These are phyloP conservation scores for Trichoderma citrinoviride DNA, from an alignment of 2,329 filamentous ascomycete species.

Conservation along the genomic window DNA sequence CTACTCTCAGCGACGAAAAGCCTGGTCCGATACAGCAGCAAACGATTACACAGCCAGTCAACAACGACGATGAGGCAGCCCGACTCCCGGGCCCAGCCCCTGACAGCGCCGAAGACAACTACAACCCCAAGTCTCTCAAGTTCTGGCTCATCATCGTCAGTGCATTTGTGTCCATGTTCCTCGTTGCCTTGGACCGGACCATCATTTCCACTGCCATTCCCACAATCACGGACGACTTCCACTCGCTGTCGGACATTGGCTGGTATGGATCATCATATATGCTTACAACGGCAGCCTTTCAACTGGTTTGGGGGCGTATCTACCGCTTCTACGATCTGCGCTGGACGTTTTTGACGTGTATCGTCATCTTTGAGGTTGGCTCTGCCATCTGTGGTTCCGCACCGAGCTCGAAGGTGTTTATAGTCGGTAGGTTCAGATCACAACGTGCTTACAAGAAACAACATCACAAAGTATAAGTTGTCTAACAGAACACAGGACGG, in stretches of 20 bases:
- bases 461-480: neutral
- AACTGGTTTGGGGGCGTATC: conserved; percentile 53
- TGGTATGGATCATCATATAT: conserved; percentile 64
- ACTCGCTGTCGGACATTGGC: conserved; percentile 58
- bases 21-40: neutral
- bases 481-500: conserved; percentile 30
- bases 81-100: conserved; percentile 23
- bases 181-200: conserved; percentile 57
- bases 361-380: conserved; percentile 54
- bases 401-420: conserved; percentile 52
- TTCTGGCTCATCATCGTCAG: conserved; percentile 57
- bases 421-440: conserved; percentile 44
- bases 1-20: neutral
- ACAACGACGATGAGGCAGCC: conserved; percentile 25
- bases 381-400: conserved; percentile 55
- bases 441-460: neutral
- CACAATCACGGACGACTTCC: conserved; percentile 55
- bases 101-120: conserved; percentile 42
- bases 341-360: conserved; percentile 45
- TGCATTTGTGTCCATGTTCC: conserved; percentile 54
- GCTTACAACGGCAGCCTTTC: conserved; percentile 55
- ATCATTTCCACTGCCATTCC: conserved; percentile 56
- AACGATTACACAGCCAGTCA: neutral
- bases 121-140: conserved; percentile 50
- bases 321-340: conserved; percentile 55